These are phyloP conservation scores for Oryza coarctata DNA, from an alignment of 176 grass and related monocot species.

Conservation along the genomic window DNA sequence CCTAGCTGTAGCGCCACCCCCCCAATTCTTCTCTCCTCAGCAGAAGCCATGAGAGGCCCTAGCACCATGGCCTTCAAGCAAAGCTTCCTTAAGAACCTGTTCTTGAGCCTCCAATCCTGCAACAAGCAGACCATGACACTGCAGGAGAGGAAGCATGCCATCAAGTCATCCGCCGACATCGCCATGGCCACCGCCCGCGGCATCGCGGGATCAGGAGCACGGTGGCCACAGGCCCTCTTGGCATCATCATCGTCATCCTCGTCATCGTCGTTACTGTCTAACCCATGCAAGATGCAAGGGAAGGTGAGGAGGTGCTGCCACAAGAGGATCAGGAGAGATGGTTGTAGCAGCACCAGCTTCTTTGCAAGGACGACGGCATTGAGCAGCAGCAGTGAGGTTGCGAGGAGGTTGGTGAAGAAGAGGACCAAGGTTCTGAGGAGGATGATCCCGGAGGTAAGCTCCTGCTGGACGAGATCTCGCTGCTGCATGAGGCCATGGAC, in stretches of 20 bases:
- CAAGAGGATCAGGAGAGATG: not conserved
- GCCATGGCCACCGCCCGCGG: conserved; percentile 58
- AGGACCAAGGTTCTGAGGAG: conserved; percentile 61
- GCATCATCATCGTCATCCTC: not conserved
- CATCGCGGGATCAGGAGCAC: not conserved
- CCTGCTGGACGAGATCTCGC: conserved; percentile 45
- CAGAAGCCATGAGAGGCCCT: conserved; percentile 51
- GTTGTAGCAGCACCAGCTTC: not conserved
- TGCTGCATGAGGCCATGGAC: conserved; percentile 69
- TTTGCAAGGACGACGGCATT: not conserved
- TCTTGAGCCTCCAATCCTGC: conserved; percentile 40
- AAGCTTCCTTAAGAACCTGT: conserved; percentile 60
- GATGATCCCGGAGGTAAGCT: conserved; percentile 67
- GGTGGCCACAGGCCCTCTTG: conserved; percentile 44
- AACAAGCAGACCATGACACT: conserved; percentile 19
- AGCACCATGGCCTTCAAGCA: conserved; percentile 47
- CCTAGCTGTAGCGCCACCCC: not conserved
- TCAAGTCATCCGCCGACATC: conserved; percentile 60
- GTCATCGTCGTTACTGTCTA: too few species aligned
- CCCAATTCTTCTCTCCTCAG: not conserved
- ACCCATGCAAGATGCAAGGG: not conserved
- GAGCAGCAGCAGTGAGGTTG: conserved; percentile 33
- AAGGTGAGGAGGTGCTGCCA: conserved; percentile 31
- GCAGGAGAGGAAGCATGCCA: conserved; percentile 46
- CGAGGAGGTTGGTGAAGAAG: conserved; percentile 60